Evolutionary conservation across 2,329 filamentous ascomycete species (phyloP).

Genomic region (Colletotrichum chlorophyti): DNA sequence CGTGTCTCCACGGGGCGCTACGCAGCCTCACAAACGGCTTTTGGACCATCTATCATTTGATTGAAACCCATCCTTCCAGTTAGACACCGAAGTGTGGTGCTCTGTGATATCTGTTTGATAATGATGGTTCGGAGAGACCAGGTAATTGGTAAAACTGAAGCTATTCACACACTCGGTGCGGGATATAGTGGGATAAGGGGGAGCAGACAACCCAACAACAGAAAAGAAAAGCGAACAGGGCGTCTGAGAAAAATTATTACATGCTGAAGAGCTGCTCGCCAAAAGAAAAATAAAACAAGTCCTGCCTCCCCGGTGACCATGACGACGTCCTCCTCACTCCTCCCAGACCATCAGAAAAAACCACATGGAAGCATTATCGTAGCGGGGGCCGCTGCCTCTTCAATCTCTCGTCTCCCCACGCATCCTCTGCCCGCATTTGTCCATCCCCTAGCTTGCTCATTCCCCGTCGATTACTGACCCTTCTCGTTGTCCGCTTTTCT

Average conservation of each 20-base stretch:
- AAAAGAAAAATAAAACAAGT: too few species aligned
- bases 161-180: conserved; percentile 25
- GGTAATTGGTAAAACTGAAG: conserved; percentile 12
- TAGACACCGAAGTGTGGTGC: neutral
- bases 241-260: conserved; percentile 56
- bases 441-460: neutral
- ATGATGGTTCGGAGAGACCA: conserved; percentile 4
- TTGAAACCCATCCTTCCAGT: neutral
- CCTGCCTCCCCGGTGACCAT: conserved; percentile 26
- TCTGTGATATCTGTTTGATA: neutral
- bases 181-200: conserved; percentile 28
- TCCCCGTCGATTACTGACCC: conserved; percentile 18
- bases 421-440: conserved; percentile 11
- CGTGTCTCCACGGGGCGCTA: conserved; percentile 14
- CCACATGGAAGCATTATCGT: conserved; percentile 33
- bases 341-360: conserved; percentile 19
- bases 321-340: too few species aligned
- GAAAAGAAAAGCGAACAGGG: conserved; percentile 42
- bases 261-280: conserved; percentile 48
- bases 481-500: conserved; percentile 1
- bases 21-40: neutral
- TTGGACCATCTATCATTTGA: neutral
- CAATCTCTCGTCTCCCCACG: conserved; percentile 1
- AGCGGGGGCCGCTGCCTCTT: conserved; percentile 26
- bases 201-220: conserved; percentile 31